A percentile compares a stretch with the other conserved stretches of the same genome.
phyloP scores from a whole-genome alignment of 140 eudicot genomes.

The Bidens hawaiensis region DNA sequence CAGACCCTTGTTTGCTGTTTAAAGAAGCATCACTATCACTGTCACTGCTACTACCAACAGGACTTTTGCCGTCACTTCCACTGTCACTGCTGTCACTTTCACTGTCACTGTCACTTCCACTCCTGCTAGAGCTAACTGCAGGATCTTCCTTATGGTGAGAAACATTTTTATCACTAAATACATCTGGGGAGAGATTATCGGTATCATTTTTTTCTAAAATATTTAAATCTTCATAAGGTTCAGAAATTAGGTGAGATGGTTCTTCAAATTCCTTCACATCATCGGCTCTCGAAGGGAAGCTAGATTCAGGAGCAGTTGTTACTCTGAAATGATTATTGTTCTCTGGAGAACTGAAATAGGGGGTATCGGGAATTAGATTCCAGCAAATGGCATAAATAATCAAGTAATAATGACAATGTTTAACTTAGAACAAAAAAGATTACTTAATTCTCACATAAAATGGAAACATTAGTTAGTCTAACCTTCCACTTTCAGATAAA shows the following conservation, averaged over 20 bases:
- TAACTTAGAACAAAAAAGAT: background rate
- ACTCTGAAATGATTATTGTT: slow-evolving; percentile 31
- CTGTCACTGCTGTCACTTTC: slow-evolving; percentile 63
- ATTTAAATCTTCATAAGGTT: slow-evolving; percentile 37
- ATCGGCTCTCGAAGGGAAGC: slow-evolving; percentile 25
- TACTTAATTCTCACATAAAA: background rate
- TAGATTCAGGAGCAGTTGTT: slow-evolving; percentile 32
- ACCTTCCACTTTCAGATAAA: slow-evolving; percentile 68
- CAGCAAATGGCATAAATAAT: slow-evolving; percentile 9
- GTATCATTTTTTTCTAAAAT: slow-evolving; percentile 43
- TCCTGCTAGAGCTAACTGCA: slow-evolving; percentile 58
- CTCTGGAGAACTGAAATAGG: slow-evolving; percentile 64
- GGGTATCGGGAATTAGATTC: background rate
- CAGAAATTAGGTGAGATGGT: slow-evolving; percentile 30
- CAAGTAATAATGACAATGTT: background rate
- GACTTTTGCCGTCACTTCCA: slow-evolving; percentile 72
- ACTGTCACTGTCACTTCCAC: slow-evolving; percentile 75
- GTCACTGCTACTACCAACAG: slow-evolving; percentile 75
- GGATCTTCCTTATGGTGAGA: slow-evolving; percentile 46
- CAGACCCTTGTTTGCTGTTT: slow-evolving; percentile 89
- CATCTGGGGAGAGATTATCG: slow-evolving; percentile 46
- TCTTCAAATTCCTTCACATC: slow-evolving; percentile 37
- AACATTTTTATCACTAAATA: slow-evolving; percentile 43
- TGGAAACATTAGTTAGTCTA: slow-evolving; percentile 1
- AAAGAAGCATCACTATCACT: slow-evolving; percentile 86